Conservation (phyloP, 2,329 filamentous ascomycete genomes). For the Torrubiella hemipterigena region DNA sequence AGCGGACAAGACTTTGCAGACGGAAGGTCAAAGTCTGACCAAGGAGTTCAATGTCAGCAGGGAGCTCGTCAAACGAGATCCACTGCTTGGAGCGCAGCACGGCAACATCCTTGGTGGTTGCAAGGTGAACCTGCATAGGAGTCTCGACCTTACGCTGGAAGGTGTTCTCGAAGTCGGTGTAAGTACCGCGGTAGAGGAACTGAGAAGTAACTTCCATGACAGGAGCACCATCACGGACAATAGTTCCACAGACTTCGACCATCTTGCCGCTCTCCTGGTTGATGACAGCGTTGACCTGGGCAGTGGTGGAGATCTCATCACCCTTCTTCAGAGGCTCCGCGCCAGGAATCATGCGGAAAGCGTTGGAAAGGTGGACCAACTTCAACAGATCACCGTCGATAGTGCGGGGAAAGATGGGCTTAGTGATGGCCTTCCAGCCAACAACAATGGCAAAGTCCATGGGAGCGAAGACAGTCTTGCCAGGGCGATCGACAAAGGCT, state of each 20-base stretch:
- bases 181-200: constrained; percentile 89
- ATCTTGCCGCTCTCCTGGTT: constrained; percentile 98
- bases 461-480: constrained; percentile 85
- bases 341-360: constrained; percentile 95
- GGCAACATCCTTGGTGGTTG: constrained; percentile 80
- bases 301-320: constrained; percentile 82
- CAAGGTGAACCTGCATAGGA: constrained; percentile 84
- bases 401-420: constrained; percentile 93
- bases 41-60: constrained; percentile 69
- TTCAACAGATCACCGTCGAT: constrained; percentile 95
- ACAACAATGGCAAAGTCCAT: constrained; percentile 99
- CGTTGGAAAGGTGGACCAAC: constrained; percentile 91
- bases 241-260: constrained; percentile 98
- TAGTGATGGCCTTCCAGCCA: constrained; percentile 97
- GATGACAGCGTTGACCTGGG: constrained; percentile 93
- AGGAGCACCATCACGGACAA: constrained; percentile 66
- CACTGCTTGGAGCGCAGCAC: constrained; percentile 94
- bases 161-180: constrained; percentile 92
- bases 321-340: constrained; percentile 92
- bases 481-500: constrained; percentile 89
- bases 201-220: constrained; percentile 99
- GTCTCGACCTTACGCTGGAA: constrained; percentile 97
- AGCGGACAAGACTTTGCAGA: constrained; percentile 78
- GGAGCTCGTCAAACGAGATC: constrained; percentile 69
- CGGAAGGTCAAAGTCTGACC: constrained; percentile 94